Evolutionary conservation across 2,329 filamentous ascomycete genomes (phyloP).

Genomic region (Calonectria ilicicola): DNA sequence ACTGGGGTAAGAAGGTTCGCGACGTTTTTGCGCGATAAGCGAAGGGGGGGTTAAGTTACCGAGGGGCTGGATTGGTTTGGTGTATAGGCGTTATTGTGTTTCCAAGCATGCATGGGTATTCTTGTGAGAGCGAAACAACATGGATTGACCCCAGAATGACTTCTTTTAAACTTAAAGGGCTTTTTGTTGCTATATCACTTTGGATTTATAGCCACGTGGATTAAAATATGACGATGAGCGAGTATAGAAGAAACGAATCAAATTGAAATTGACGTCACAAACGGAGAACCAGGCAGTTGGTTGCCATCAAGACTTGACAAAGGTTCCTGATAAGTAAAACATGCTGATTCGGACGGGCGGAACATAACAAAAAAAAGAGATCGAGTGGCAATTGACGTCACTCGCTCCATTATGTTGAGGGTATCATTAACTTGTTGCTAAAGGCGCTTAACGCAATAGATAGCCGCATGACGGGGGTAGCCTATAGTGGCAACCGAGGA

Average conservation of each 20-base stretch:
- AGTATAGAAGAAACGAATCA: background rate
- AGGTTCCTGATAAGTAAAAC: background rate
- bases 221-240: background rate
- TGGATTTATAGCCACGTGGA: background rate
- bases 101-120: background rate
- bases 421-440: no score
- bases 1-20: conserved; percentile 44
- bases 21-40: conserved; percentile 37
- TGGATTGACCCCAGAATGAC: background rate
- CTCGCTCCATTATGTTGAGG: no score
- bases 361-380: no score
- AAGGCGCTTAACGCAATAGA: no score
- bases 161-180: background rate
- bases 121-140: background rate
- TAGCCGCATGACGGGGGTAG: no score
- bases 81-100: background rate
- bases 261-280: background rate
- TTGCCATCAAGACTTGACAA: background rate
- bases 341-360: no score
- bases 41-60: background rate
- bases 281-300: background rate
- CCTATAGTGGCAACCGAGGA: no score
- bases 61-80: background rate
- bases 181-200: background rate
- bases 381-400: no score